Evolutionary conservation across 2,329 filamentous ascomycete genomes (phyloP), one percentile per base, ranked within the genome.

Genomic region (Aspergillus sp.): DNA sequence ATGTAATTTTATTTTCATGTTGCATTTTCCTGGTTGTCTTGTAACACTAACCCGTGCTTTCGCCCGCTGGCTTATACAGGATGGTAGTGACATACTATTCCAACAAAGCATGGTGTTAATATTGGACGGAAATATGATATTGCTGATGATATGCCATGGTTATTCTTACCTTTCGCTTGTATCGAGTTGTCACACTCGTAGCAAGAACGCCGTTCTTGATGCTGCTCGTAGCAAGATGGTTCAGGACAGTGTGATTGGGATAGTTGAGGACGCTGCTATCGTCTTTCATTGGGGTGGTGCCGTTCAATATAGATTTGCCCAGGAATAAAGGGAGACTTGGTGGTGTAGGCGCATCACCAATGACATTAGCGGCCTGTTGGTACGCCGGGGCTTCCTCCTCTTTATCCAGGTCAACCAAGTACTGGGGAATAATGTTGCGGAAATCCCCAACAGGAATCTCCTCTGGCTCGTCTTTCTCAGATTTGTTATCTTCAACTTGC

Each of bases 181-280:
- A 98, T 66, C 93, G 80, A n/a, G 93, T 98, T 4, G 93, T 98
- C 9, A 88, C 91, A 61, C 90, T 96, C 4, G 94, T 94, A 32
- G 93, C 93, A 54, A 98, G 76, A 28, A 97, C 87, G 52, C 91
- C 90, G 57, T 95, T 89, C 73, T 95, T 96, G 68, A 98, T 98
- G 67, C 90, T 96, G 68, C 91, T 97, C 3, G 93, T 98, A 42
- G 91, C 91, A 57, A 98, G 74, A 67, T 98, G 93, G 57, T 98
- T 98, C 52, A 98, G 73, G 30, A 97, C 88, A 0, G 93, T 96
- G 62, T 98, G 91, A 60, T 97, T 98, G 9, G 93, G 93, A 79
- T 96, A 91, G 56, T 88, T 93, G 53, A 98, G 73, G 51, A 98
- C 93, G 69, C 90, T 96, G 67, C 91, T 95, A 69, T 98, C 93